phyloP scores from a whole-genome alignment of 2,329 filamentous ascomycete species.

The Sarocladiaceae sp. region DNA sequence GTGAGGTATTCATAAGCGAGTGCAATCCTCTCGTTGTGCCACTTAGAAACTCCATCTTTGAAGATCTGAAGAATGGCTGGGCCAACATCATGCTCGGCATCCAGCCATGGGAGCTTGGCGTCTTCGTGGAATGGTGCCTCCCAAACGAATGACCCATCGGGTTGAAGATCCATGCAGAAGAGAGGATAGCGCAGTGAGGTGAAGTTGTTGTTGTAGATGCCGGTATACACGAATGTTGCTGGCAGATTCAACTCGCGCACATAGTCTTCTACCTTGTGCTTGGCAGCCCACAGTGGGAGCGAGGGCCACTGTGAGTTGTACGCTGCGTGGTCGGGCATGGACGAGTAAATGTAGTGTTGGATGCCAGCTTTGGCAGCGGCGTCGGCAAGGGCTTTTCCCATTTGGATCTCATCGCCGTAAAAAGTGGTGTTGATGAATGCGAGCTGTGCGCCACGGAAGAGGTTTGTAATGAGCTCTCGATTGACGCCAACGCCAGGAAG shows the following conservation, averaged over 20 bases:
- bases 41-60: conserved; percentile 85
- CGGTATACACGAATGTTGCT: conserved; percentile 90
- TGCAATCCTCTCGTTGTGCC: conserved; percentile 75
- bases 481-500: conserved; percentile 66
- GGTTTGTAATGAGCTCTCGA: conserved; percentile 64
- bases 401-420: conserved; percentile 89
- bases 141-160: conserved; percentile 86
- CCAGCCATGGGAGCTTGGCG: conserved; percentile 87
- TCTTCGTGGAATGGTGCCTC: conserved; percentile 90
- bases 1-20: conserved; percentile 88
- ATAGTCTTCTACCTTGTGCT: conserved; percentile 91
- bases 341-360: conserved; percentile 92
- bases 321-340: conserved; percentile 90
- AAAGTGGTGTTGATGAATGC: conserved; percentile 98
- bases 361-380: conserved; percentile 81
- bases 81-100: conserved; percentile 93
- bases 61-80: conserved; percentile 90
- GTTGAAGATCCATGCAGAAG: conserved; percentile 88
- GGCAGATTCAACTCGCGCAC: conserved; percentile 77
- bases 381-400: conserved; percentile 83
- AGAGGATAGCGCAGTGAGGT: conserved; percentile 88
- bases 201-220: conserved; percentile 99
- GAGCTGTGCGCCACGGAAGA: conserved; percentile 80
- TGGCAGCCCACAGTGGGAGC: conserved; percentile 85
- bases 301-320: conserved; percentile 75